Evolutionary conservation across 805 yeast genomes (phyloP).

Genomic region (Saccharomycopsis olivae): DNA sequence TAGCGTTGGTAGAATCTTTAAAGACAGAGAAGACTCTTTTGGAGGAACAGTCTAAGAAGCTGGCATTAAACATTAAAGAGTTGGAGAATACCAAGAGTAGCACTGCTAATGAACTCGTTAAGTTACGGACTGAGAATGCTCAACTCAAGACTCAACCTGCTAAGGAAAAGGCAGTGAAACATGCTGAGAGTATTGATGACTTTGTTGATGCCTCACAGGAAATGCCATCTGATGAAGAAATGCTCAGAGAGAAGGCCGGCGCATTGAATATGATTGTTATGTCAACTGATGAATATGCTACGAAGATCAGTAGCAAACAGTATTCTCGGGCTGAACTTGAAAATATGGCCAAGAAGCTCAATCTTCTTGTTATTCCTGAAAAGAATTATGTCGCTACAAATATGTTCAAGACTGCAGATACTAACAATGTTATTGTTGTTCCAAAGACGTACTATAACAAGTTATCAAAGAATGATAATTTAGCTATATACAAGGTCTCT

Average conservation of each 20-base stretch:
- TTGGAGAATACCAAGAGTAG: neutral
- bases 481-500: conserved; percentile 34
- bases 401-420: conserved; percentile 42
- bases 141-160: neutral
- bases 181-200: conserved; percentile 4
- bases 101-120: neutral
- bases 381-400: conserved; percentile 56
- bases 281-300: conserved; percentile 32
- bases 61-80: neutral
- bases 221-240: conserved; percentile 5
- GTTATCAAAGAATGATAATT: conserved; percentile 35
- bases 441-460: conserved; percentile 57
- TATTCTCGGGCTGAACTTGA: conserved; percentile 24
- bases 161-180: neutral
- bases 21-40: neutral
- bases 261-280: conserved; percentile 33
- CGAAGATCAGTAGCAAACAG: conserved; percentile 1
- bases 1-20: no score
- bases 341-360: conserved; percentile 33
- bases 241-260: conserved; percentile 24
- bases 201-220: conserved; percentile 17
- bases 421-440: conserved; percentile 46
- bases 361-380: conserved; percentile 46
- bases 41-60: neutral
- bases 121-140: no score